Conservation (phyloP, 768 basidiomycete species). For the Leucocoprinus leucothites region DNA sequence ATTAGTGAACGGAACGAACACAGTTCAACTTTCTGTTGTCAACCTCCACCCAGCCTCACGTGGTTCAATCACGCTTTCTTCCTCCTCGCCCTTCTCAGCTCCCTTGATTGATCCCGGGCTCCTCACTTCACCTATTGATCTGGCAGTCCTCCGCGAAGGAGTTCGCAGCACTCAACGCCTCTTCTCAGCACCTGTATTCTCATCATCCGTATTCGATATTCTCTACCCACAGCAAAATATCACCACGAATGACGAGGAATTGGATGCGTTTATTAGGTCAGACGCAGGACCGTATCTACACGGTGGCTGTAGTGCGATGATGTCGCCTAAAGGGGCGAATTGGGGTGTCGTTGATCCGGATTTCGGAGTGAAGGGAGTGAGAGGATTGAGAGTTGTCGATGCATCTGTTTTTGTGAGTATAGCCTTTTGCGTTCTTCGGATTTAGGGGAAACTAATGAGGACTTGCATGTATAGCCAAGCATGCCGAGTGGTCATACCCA, state of each 20-base stretch:
- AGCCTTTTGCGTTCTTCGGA: no score
- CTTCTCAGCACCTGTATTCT: constrained; percentile 7
- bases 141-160: constrained; percentile 11
- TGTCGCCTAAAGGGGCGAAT: constrained; percentile 24
- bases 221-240: not conserved
- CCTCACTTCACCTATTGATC: constrained; percentile 10
- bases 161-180: constrained; percentile 12
- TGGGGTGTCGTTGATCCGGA: constrained; percentile 36
- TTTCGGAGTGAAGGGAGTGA: constrained; percentile 30
- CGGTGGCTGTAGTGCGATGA: constrained; percentile 28
- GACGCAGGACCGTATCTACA: constrained; percentile 19
- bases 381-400: constrained; percentile 35
- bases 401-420: constrained; percentile 30
- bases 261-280: constrained; percentile 4
- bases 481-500: constrained; percentile 12
- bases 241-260: not conserved
- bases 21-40: not conserved
- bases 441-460: no score
- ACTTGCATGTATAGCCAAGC: no score
- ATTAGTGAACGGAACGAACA: not conserved
- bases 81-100: constrained; percentile 4
- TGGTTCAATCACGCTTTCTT: constrained; percentile 4
- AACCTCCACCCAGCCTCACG: constrained; percentile 8
- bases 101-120: constrained; percentile 7
- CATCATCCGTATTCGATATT: not conserved